Conservation (phyloP, 2,329 filamentous ascomycete genomes). For the Thelonectria rubi region DNA sequence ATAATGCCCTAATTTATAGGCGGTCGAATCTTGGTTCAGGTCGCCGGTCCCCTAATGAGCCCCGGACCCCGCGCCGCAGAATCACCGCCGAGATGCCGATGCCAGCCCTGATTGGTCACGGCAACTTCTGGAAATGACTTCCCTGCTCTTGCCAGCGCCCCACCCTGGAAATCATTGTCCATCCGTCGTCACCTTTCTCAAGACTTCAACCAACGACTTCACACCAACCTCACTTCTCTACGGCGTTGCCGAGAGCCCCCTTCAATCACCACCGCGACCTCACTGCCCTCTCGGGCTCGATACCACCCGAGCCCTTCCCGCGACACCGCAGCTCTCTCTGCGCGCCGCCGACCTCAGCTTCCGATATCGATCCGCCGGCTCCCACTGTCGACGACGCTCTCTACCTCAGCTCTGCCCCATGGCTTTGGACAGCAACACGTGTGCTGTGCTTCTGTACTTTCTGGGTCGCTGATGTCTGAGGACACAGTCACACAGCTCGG, state of each 20-base stretch:
- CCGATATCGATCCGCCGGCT: conserved; percentile 27
- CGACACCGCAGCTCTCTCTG: background rate
- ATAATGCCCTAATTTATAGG: background rate
- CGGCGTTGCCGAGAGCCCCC: conserved; percentile 16
- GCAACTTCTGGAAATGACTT: background rate
- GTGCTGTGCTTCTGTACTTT: conserved; percentile 36
- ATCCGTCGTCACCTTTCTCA: conserved; percentile 39
- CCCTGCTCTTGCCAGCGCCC: conserved; percentile 28
- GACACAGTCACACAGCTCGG: conserved; percentile 20
- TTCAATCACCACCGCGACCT: conserved; percentile 1
- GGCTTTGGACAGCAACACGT: conserved; percentile 40
- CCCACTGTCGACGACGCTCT: conserved; percentile 17
- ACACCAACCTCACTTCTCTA: conserved; percentile 22
- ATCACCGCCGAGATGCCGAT: conserved; percentile 31
- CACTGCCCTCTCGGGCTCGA: background rate
- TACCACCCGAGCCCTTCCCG: background rate
- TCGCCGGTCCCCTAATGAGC: conserved; percentile 28
- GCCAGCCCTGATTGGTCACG: conserved; percentile 29
- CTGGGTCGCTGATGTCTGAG: conserved; percentile 39
- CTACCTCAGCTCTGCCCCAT: conserved; percentile 37
- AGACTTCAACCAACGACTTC: conserved; percentile 24
- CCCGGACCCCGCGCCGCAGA: conserved; percentile 36
- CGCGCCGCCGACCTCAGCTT: conserved; percentile 14
- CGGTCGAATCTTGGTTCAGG: background rate
- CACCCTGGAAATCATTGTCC: conserved; percentile 38